Base-by-base conservation (phyloP, 2,329 filamentous ascomycete species). In the Metarhizium guizhouense region DNA sequence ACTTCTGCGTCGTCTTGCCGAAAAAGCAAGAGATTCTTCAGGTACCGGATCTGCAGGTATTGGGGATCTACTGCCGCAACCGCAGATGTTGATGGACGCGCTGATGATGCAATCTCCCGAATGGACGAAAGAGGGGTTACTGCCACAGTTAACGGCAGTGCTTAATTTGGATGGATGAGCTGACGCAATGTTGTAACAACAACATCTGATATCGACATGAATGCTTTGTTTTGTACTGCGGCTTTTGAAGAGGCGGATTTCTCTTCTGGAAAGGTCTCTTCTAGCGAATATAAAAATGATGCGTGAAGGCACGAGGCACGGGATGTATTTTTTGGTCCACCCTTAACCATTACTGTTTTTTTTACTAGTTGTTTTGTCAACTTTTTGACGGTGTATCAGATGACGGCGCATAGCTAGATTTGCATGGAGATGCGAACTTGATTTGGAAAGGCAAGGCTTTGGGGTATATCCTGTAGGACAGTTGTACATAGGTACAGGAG, bases 61-160 rank as follows among this genome's bases (percentile, higher is more conserved):
- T 6, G 74, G 80, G 1, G 78, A 80, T 51, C 78, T 85, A 11
- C 69, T 91, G 51, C 87, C 87, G 3, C 80, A 81, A 30, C 83
- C 81, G 58, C 85, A 90, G 57, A 83, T 77, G 59, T 72, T 93
- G 42, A 76, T 92, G 45, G 80, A 82, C 16, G 83, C 85, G 18
- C 71, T 91, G 63, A 79, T 84, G 62, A 84, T 88, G 71, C 78
- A 80, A 60, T 83, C 79, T 42, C 73, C 75, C 2, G 81, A 83
- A 62, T 83, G 81, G 76, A 74, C 83, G 52, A 82, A 81, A 60
- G 84, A 87, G 58, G 78, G 81, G 3, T 76, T 91, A 62, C 71
- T 92, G 58, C 83, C 83, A 64, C 83, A 90, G 63, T 69, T 92
- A 57, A 83, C 86, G 64, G 78, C 81, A 51, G 87, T 73, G 55